Evolutionary conservation across 345 rosid species (phyloP).

Genomic region (Xanthoceras sorbifolium): DNA sequence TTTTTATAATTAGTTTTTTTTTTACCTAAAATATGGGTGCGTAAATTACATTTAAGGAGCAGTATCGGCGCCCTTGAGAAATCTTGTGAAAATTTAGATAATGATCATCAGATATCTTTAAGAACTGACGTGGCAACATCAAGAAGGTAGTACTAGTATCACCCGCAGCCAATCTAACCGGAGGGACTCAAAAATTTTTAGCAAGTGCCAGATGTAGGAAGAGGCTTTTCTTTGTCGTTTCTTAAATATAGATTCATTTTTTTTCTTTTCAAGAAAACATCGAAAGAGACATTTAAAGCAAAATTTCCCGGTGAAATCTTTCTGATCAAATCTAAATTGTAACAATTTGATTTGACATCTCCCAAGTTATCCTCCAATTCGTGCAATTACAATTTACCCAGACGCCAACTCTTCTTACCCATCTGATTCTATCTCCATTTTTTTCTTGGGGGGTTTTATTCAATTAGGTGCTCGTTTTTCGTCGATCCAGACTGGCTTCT

Average conservation of each 20-base stretch:
- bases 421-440: not conserved
- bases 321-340: constrained; percentile 1
- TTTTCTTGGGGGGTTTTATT: constrained; percentile 13
- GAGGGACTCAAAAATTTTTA: no score
- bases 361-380: not conserved
- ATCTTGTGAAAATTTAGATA: no score
- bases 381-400: not conserved
- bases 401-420: not conserved
- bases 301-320: not conserved
- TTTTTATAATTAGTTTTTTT: no score
- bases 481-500: constrained; percentile 27
- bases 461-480: constrained; percentile 22
- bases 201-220: not conserved
- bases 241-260: not conserved
- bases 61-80: no score
- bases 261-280: not conserved
- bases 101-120: no score
- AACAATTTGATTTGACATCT: not conserved
- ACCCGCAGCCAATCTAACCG: no score
- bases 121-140: no score
- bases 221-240: not conserved
- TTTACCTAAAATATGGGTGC: no score
- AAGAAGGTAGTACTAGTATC: no score
- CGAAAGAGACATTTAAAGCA: not conserved
- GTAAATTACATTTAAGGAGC: no score